These are phyloP conservation scores for Knufia fluminis DNA, from an alignment of 2,329 filamentous ascomycete genomes.

Conservation along the genomic window DNA sequence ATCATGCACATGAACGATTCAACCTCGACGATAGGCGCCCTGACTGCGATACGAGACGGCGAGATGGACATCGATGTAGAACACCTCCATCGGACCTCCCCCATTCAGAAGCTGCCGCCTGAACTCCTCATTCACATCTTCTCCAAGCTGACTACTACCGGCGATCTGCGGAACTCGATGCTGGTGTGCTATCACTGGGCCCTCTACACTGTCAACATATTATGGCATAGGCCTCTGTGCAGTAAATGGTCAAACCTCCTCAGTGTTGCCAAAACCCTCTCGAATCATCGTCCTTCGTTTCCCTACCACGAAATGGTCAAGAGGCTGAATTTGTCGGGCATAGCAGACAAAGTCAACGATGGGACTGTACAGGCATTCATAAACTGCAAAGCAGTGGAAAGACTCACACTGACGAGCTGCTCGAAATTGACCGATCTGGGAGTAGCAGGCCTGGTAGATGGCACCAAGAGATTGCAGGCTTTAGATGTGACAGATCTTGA, in stretches of 20 bases:
- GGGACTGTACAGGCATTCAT: conserved; percentile 75
- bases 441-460: conserved; percentile 66
- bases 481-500: conserved; percentile 79
- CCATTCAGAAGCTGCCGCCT: conserved; percentile 76
- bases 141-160: conserved; percentile 64
- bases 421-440: conserved; percentile 73
- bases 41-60: conserved; percentile 67
- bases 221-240: conserved; percentile 92
- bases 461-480: conserved; percentile 73
- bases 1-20: conserved; percentile 77
- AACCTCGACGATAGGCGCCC: conserved; percentile 70
- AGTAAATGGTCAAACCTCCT: conserved; percentile 74
- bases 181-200: conserved; percentile 92
- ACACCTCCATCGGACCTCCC: conserved; percentile 60
- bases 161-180: conserved; percentile 80
- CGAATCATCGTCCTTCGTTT: conserved; percentile 60
- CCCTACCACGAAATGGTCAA: conserved; percentile 84
- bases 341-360: conserved; percentile 72
- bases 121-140: conserved; percentile 94
- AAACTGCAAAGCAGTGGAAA: conserved; percentile 82
- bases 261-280: conserved; percentile 65
- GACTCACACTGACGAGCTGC: conserved; percentile 87
- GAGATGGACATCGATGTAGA: conserved; percentile 42
- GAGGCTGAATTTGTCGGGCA: conserved; percentile 75
- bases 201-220: conserved; percentile 77